These are phyloP conservation scores for Cornus kousa DNA, from an alignment of 148 eudicot species.

Conservation along the genomic window DNA sequence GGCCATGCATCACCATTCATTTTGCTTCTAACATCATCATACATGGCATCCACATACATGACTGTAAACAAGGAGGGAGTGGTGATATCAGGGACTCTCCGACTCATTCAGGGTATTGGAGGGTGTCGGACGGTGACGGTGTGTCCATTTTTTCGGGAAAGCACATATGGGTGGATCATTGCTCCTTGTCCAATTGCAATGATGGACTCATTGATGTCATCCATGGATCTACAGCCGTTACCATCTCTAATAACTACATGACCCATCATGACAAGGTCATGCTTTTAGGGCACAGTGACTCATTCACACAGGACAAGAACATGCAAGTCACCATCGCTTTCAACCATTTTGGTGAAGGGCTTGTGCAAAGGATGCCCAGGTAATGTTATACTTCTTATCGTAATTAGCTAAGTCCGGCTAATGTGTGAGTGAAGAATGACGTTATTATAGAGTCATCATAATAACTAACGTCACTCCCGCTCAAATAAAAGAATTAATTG, in stretches of 20 bases:
- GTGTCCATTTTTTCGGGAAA: conserved; percentile 17
- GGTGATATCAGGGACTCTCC: conserved; percentile 29
- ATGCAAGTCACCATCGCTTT: conserved; percentile 36
- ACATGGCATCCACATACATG: conserved; percentile 39
- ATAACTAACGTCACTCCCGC: too few relatives aligned
- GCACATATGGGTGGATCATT: conserved; percentile 32
- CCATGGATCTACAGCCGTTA: conserved; percentile 26
- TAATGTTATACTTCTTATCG: not conserved
- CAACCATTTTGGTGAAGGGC: conserved; percentile 35
- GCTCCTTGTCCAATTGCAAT: conserved; percentile 25
- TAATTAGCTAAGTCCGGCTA: too few relatives aligned
- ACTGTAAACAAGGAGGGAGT: conserved; percentile 27
- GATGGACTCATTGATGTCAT: conserved; percentile 33
- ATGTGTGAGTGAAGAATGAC: too few relatives aligned
- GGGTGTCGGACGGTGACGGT: conserved; percentile 30
- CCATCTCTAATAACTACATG: conserved; percentile 31
- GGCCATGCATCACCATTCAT: conserved; percentile 39
- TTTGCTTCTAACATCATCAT: conserved; percentile 28
- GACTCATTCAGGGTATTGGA: conserved; percentile 18
- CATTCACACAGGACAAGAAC: conserved; percentile 19
- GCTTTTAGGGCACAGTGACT: conserved; percentile 32
- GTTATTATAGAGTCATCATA: too few relatives aligned
- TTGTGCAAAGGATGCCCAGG: conserved; percentile 39
- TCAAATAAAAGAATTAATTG: too few relatives aligned
- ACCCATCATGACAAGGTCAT: conserved; percentile 33